Conservation (phyloP, 169 alveolate species). For the Perkinsus chesapeaki region DNA sequence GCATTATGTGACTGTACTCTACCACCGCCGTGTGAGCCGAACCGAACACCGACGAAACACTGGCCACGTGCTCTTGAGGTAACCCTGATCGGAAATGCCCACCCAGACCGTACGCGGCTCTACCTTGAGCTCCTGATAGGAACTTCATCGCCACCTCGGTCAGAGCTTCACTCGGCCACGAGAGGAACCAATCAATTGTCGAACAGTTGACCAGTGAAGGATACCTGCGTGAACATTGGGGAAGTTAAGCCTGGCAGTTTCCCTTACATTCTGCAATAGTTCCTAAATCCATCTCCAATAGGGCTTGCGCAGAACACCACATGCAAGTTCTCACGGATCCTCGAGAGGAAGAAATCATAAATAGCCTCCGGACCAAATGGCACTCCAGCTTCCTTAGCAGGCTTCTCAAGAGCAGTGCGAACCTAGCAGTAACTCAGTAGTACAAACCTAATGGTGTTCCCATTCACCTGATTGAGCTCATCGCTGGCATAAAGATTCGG, state of each 20-base stretch:
- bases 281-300: constrained; percentile 79
- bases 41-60: constrained; percentile 71
- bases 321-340: constrained; percentile 82
- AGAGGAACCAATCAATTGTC: constrained; percentile 86
- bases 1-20: constrained; percentile 54
- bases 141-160: constrained; percentile 81
- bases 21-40: constrained; percentile 68
- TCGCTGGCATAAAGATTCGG: constrained; percentile 76
- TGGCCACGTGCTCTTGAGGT: constrained; percentile 52
- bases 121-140: constrained; percentile 44
- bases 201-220: constrained; percentile 88
- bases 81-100: constrained; percentile 35
- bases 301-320: constrained; percentile 82
- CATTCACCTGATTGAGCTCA: constrained; percentile 54
- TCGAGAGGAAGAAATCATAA: constrained; percentile 70
- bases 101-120: constrained; percentile 19
- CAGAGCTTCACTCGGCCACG: constrained; percentile 92
- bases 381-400: constrained; percentile 29
- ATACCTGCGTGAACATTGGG: constrained; percentile 26
- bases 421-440: not conserved
- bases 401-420: constrained; percentile 20
- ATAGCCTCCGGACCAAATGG: constrained; percentile 54
- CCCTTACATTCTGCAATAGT: constrained; percentile 76
- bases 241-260: too few relatives aligned
- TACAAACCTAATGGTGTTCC: not conserved